Percentiles rank a stretch among this genome's conserved stretches.
Conservation (phyloP, 73 alveolate genomes). For the Loxodes magnus region DNA sequence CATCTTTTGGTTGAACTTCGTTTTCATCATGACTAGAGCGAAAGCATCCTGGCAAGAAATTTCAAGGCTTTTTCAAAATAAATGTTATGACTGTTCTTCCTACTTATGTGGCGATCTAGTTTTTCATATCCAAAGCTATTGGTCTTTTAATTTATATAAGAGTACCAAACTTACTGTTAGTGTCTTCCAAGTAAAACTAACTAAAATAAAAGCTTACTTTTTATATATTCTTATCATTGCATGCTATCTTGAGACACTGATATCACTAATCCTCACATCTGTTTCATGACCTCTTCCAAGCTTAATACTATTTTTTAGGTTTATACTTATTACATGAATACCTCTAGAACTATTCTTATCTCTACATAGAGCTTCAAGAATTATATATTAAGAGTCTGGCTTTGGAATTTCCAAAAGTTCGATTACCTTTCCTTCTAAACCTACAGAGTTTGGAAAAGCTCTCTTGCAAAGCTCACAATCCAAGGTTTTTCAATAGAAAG, state of each 20-base stretch:
- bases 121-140: neutral
- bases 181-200: conserved; percentile 60
- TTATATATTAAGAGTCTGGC: conserved; percentile 18
- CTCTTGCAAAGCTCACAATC: conserved; percentile 76
- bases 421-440: no score
- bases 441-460: no score
- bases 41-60: conserved; percentile 6
- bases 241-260: conserved; percentile 39
- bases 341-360: no score
- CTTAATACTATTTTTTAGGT: no score
- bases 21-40: neutral
- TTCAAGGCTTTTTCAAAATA: conserved; percentile 17
- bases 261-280: conserved; percentile 38
- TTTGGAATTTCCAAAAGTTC: no score
- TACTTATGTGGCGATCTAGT: conserved; percentile 10
- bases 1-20: neutral
- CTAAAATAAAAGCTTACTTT: conserved; percentile 28
- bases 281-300: conserved; percentile 57
- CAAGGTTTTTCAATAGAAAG: conserved; percentile 40
- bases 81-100: conserved; percentile 34
- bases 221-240: conserved; percentile 25
- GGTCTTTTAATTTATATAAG: conserved; percentile 51
- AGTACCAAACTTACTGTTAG: conserved; percentile 78
- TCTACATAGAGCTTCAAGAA: no score
- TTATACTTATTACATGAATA: no score